phyloP scores from a whole-genome alignment of 495 filamentous ascomycete species.

The Tuber microsphaerosporum region DNA sequence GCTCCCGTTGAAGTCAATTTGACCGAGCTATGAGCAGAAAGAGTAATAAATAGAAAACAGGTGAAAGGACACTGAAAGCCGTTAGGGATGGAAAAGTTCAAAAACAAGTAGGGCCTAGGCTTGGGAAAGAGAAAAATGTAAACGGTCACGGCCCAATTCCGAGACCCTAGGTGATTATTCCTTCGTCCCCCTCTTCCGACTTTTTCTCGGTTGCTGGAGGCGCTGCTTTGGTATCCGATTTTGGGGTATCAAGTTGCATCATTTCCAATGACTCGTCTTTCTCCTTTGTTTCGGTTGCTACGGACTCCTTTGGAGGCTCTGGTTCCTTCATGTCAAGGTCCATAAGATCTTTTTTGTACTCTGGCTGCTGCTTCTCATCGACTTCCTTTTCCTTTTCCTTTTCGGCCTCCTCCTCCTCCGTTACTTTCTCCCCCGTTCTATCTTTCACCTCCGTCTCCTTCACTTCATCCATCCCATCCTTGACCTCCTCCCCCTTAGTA shows the following conservation, averaged over 20 bases:
- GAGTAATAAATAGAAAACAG: background rate
- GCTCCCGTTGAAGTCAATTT: background rate
- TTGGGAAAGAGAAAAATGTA: background rate
- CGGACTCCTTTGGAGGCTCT: background rate
- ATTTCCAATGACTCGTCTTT: background rate
- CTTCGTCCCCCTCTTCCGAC: background rate
- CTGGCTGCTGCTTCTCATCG: background rate
- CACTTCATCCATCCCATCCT: slow-evolving; percentile 27
- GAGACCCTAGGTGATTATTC: background rate
- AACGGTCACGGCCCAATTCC: background rate
- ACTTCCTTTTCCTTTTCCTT: background rate
- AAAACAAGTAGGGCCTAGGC: background rate
- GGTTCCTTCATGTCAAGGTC: slow-evolving; percentile 8
- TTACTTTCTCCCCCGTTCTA: background rate
- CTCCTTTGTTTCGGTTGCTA: background rate
- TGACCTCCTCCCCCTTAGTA: slow-evolving; percentile 39
- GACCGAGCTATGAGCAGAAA: background rate
- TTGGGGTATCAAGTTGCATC: slow-evolving; percentile 1
- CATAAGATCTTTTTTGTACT: slow-evolving; percentile 23
- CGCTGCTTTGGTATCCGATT: background rate
- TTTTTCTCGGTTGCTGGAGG: background rate
- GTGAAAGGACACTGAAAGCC: background rate
- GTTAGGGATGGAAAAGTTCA: background rate
- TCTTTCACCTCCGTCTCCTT: slow-evolving; percentile 17
- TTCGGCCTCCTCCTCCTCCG: background rate